These are phyloP conservation scores for Astrocystis sublimbata DNA, from an alignment of 495 filamentous ascomycete species.

Conservation along the genomic window DNA sequence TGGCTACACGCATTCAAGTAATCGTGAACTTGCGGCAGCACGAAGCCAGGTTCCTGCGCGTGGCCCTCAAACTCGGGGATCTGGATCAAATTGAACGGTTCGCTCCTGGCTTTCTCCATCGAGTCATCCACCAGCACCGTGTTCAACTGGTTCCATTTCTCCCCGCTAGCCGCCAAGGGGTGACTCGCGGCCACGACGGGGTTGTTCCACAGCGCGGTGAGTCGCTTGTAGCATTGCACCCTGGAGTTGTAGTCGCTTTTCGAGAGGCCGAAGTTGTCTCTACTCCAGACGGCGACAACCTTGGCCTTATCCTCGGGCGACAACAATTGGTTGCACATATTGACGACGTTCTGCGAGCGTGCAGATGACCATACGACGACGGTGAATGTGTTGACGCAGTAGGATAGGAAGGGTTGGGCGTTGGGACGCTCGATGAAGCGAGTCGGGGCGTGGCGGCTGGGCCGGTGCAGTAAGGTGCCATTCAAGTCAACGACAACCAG, in stretches of 20 bases:
- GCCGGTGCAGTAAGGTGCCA: conserved; percentile 80
- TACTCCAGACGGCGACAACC: conserved; percentile 74
- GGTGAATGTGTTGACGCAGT: conserved; percentile 64
- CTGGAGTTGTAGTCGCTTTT: conserved; percentile 63
- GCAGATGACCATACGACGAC: conserved; percentile 95
- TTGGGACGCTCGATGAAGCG: conserved; percentile 62
- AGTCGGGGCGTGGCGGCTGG: conserved; percentile 45
- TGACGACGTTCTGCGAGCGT: conserved; percentile 62
- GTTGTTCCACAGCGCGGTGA: conserved; percentile 69
- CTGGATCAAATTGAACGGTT: conserved; percentile 81
- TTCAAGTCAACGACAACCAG: conserved; percentile 91
- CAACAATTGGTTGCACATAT: conserved; percentile 61
- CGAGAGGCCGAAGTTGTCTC: conserved; percentile 73
- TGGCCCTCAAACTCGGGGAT: conserved; percentile 71
- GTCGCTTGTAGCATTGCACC: conserved; percentile 83
- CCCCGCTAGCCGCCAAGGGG: conserved; percentile 38
- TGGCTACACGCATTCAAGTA: conserved; percentile 47
- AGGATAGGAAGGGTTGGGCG: conserved; percentile 64
- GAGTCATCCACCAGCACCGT: conserved; percentile 90
- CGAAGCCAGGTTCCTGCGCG: conserved; percentile 30
- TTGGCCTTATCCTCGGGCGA: conserved; percentile 36
- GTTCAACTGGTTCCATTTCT: conserved; percentile 75
- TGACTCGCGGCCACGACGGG: conserved; percentile 52
- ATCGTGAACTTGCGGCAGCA: conserved; percentile 51
- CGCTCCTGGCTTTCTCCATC: conserved; percentile 69